A percentile compares a stretch with the other conserved stretches of the same genome.
These are phyloP conservation scores for Hordeum marinum DNA, from an alignment of 176 grass and related monocot species.

Conservation along the genomic window DNA sequence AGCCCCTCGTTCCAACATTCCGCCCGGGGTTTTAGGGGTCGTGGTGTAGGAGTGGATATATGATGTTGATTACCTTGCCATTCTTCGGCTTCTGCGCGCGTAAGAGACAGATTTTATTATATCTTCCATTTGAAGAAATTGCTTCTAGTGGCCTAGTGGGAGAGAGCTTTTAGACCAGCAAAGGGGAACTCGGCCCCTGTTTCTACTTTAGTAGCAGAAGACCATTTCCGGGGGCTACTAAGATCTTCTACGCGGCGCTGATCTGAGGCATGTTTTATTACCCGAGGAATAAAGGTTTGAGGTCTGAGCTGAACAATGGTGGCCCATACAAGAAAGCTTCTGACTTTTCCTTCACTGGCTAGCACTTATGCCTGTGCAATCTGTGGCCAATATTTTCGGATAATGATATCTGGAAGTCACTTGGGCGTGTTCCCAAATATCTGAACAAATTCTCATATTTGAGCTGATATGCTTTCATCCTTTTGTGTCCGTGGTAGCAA, in stretches of 20 bases:
- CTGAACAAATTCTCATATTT: not conserved
- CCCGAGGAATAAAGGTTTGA: not conserved
- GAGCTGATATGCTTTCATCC: not conserved
- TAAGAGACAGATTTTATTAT: not conserved
- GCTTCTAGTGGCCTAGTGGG: constrained; percentile 9
- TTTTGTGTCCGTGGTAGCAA: not conserved
- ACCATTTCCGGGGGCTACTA: not conserved
- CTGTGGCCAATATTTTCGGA: not conserved
- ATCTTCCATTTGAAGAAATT: not conserved
- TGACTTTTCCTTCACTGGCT: constrained; percentile 15
- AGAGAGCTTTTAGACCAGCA: not conserved
- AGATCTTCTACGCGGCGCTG: constrained; percentile 17
- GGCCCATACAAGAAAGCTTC: constrained; percentile 13
- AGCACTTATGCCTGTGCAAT: not conserved
- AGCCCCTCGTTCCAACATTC: constrained; percentile 40
- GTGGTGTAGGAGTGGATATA: not conserved
- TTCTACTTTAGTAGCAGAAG: not conserved
- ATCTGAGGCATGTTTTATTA: not conserved
- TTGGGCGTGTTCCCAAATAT: not conserved
- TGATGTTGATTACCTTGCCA: constrained; percentile 28
- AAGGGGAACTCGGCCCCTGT: not conserved
- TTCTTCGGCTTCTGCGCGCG: constrained; percentile 16
- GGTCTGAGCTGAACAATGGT: constrained; percentile 29
- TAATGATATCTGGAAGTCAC: not conserved
- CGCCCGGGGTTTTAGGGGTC: not conserved